phyloP scores from a whole-genome alignment of 2,329 filamentous ascomycete species.

The Hawksworthiomyces lignivorus region DNA sequence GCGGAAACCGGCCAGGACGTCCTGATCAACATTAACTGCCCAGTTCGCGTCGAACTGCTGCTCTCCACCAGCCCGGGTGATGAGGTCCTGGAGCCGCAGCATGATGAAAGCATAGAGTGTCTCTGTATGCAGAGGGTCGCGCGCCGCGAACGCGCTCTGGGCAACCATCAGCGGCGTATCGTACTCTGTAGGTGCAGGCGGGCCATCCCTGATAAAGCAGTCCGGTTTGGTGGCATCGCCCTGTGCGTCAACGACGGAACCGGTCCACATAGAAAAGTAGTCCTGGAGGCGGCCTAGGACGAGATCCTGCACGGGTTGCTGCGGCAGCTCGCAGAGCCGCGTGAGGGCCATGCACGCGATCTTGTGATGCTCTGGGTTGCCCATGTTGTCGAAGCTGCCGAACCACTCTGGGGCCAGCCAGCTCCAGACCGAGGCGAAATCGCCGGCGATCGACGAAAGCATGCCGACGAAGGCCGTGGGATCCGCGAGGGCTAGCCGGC shows the following conservation, averaged over 20 bases:
- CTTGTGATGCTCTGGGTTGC: constrained; percentile 58
- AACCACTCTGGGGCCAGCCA: constrained; percentile 62
- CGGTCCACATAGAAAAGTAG: constrained; percentile 69
- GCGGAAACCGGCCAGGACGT: constrained; percentile 60
- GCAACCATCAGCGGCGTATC: constrained; percentile 48
- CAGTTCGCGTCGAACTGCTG: constrained; percentile 60
- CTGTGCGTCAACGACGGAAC: constrained; percentile 57
- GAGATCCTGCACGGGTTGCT: constrained; percentile 48
- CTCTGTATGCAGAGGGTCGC: constrained; percentile 62
- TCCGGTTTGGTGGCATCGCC: constrained; percentile 46
- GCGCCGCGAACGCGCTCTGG: constrained; percentile 44
- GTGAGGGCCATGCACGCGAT: constrained; percentile 67
- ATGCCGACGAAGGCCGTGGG: constrained; percentile 59
- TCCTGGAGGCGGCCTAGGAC: constrained; percentile 59
- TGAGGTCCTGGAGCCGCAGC: constrained; percentile 50
- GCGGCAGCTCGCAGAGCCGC: constrained; percentile 57
- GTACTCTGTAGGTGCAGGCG: constrained; percentile 35
- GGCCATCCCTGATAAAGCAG: constrained; percentile 35
- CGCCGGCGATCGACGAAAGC: constrained; percentile 33
- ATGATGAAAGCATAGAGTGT: constrained; percentile 57
- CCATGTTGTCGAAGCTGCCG: constrained; percentile 59
- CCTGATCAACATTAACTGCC: constrained; percentile 66
- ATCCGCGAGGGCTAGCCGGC: constrained; percentile 67
- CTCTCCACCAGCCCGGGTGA: constrained; percentile 56
- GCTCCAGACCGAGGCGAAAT: constrained; percentile 44